Evolutionary conservation across 805 yeast genomes (phyloP).

Genomic region (Kluyveromyces nonfermentans): DNA sequence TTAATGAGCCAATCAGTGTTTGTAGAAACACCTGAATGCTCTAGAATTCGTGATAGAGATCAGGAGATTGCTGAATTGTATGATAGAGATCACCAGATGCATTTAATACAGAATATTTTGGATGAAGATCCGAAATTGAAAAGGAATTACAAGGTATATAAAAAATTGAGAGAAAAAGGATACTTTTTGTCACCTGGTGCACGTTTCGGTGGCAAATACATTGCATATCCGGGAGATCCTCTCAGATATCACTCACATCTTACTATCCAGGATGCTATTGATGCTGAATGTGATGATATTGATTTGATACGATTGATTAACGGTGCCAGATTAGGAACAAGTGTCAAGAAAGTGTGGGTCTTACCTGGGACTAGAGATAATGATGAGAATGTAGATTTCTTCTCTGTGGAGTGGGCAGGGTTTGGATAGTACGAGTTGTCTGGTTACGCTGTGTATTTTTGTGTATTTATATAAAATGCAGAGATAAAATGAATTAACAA

Average conservation of each 20-base stretch:
- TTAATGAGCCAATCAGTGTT: constrained; percentile 20
- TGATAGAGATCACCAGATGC: background rate
- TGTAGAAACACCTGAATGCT: constrained; percentile 14
- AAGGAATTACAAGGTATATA: constrained; percentile 30
- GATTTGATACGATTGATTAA: constrained; percentile 53
- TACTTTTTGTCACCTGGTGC: constrained; percentile 73
- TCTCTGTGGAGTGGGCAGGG: constrained; percentile 93
- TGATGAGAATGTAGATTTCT: constrained; percentile 34
- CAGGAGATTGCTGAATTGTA: background rate
- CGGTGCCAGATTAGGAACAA: constrained; percentile 88
- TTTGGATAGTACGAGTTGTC: constrained; percentile 74
- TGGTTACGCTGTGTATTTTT: background rate
- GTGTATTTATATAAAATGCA: too few relatives aligned
- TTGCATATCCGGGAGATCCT: constrained; percentile 95
- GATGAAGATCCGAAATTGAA: background rate
- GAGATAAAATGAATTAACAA: too few relatives aligned
- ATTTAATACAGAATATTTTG: background rate
- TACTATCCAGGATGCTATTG: constrained; percentile 44
- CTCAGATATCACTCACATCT: constrained; percentile 81
- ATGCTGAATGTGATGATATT: constrained; percentile 38
- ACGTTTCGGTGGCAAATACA: constrained; percentile 80
- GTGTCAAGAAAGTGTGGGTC: constrained; percentile 81
- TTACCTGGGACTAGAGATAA: constrained; percentile 34
- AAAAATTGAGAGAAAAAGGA: constrained; percentile 27
- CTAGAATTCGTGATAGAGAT: constrained; percentile 3